phyloP scores from a whole-genome alignment of 495 filamentous ascomycete genomes.

The Penicillium angulare region DNA sequence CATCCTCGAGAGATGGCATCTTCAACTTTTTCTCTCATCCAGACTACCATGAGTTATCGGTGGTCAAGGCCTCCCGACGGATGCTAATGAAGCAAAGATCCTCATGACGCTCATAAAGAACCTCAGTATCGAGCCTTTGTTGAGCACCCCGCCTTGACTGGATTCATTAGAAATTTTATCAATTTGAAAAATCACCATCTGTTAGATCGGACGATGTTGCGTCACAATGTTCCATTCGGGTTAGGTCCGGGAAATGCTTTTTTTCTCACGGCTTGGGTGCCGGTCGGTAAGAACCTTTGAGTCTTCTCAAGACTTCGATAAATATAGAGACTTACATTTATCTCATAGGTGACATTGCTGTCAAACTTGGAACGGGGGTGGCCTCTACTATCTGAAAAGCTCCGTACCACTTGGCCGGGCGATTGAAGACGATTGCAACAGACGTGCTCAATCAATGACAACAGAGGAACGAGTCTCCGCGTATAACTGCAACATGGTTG shows the following conservation, averaged over 20 bases:
- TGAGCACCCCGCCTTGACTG: constrained; percentile 43
- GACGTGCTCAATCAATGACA: constrained; percentile 9
- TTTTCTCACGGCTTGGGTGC: constrained; percentile 57
- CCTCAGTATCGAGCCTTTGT: constrained; percentile 49
- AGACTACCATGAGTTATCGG: constrained; percentile 45
- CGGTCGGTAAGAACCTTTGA: constrained; percentile 43
- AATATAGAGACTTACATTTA: too few species aligned
- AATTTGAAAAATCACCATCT: constrained; percentile 48
- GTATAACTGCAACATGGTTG: constrained; percentile 23
- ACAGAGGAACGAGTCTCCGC: constrained; percentile 19
- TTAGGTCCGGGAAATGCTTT: constrained; percentile 50
- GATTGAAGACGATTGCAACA: constrained; percentile 21
- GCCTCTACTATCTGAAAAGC: constrained; percentile 53
- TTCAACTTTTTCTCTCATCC: constrained; percentile 44
- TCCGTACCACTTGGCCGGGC: constrained; percentile 11
- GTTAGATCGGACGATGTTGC: constrained; percentile 40
- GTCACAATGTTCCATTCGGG: constrained; percentile 54
- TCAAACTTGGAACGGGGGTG: constrained; percentile 53
- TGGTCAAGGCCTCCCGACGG: constrained; percentile 35
- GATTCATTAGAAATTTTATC: constrained; percentile 47
- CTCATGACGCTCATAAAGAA: constrained; percentile 47
- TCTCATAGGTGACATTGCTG: constrained; percentile 44
- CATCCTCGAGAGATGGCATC: constrained; percentile 31
- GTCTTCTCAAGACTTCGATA: too few species aligned
- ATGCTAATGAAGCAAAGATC: constrained; percentile 34